Conservation (phyloP, 176 grass and related monocot genomes). For the Oryza glumipatula region DNA sequence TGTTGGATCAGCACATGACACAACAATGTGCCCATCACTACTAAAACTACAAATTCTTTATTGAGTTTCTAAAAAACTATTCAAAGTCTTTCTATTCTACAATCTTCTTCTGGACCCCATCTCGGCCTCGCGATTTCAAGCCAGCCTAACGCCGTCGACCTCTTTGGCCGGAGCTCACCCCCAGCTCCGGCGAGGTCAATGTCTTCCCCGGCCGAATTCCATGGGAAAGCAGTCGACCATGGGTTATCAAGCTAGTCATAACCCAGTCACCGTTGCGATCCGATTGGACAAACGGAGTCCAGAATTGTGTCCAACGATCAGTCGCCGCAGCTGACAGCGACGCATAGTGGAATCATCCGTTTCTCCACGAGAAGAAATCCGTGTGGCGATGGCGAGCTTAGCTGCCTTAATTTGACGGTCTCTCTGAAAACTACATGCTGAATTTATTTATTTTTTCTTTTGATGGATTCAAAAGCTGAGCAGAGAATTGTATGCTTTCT, state of each 20-base stretch:
- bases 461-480: background rate
- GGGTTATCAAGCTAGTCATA: background rate
- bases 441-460: background rate
- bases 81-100: background rate
- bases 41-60: background rate
- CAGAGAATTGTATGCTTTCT: background rate
- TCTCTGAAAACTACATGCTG: slow-evolving; percentile 15
- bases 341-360: slow-evolving; percentile 12
- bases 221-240: background rate
- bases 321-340: background rate
- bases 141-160: too few species aligned
- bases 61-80: background rate
- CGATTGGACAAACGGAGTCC: background rate
- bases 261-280: background rate
- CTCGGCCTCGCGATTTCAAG: too few species aligned
- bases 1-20: slow-evolving; percentile 21
- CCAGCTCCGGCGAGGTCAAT: too few species aligned
- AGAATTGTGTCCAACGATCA: background rate
- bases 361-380: slow-evolving; percentile 33
- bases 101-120: background rate
- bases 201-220: background rate
- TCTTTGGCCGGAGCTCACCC: too few species aligned
- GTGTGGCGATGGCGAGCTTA: background rate
- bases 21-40: background rate
- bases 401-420: slow-evolving; percentile 47